Evolutionary conservation across 345 rosid genomes (phyloP).

Genomic region (Jatropha curcas): DNA sequence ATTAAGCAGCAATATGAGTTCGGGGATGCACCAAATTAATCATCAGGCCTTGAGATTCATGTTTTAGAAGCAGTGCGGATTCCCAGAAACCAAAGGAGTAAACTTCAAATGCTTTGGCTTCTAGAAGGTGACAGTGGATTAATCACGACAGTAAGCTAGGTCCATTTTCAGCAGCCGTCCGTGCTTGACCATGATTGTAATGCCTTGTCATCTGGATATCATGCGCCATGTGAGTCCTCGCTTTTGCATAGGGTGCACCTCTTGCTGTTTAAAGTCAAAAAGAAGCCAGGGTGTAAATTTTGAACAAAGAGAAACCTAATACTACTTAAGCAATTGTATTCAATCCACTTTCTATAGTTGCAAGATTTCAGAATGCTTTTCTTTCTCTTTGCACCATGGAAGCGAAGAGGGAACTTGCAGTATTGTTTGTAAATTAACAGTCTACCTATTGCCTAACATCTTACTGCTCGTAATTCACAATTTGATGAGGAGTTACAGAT

Average conservation of each 20-base stretch:
- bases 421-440: too few species aligned
- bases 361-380: neutral
- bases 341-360: neutral
- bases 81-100: slow-evolving; percentile 10
- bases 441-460: neutral
- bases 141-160: slow-evolving; percentile 69
- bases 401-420: too few species aligned
- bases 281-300: slow-evolving; percentile 15
- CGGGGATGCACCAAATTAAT: neutral
- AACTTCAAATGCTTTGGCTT: slow-evolving; percentile 2
- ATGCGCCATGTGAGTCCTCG: slow-evolving; percentile 72
- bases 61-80: slow-evolving; percentile 3
- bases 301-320: neutral
- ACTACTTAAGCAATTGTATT: neutral
- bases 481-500: neutral
- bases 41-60: neutral
- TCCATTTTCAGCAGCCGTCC: slow-evolving; percentile 80
- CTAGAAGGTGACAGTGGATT: neutral
- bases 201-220: slow-evolving; percentile 87
- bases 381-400: neutral
- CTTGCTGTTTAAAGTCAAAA: slow-evolving; percentile 54
- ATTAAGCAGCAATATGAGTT: neutral
- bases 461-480: neutral
- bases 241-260: slow-evolving; percentile 98
- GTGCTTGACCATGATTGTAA: slow-evolving; percentile 59